phyloP scores from a whole-genome alignment of 306 rosid species.

The Medicago arabica region DNA sequence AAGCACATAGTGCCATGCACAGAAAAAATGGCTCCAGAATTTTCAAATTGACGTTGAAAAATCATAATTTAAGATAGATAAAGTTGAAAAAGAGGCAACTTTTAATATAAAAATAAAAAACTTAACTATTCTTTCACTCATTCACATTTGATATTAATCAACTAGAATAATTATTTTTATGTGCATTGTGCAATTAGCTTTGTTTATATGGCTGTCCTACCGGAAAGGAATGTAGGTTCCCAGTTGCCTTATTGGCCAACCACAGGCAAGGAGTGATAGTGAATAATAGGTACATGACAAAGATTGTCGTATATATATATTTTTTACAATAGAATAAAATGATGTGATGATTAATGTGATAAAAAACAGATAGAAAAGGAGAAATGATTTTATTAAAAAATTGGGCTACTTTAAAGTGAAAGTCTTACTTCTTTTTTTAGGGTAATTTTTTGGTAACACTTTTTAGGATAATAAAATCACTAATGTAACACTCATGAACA shows the following conservation, averaged over 20 bases:
- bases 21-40: slow-evolving; percentile 6
- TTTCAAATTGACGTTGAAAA: background rate
- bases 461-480: background rate
- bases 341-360: background rate
- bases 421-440: background rate
- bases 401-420: background rate
- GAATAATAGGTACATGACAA: background rate
- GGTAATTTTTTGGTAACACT: too few relatives aligned
- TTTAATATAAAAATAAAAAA: background rate
- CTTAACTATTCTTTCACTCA: background rate
- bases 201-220: slow-evolving; percentile 51
- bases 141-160: background rate
- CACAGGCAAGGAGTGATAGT: slow-evolving; percentile 27
- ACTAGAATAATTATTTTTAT: background rate
- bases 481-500: background rate
- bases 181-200: background rate
- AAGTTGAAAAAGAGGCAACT: background rate
- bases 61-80: background rate
- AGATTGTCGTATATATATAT: background rate
- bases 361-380: background rate
- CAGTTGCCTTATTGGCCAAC: slow-evolving; percentile 37
- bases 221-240: slow-evolving; percentile 26
- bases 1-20: background rate
- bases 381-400: background rate
- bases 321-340: background rate